phyloP scores from a whole-genome alignment of 2,329 filamentous ascomycete species.

The Aspergillus uvarum region DNA sequence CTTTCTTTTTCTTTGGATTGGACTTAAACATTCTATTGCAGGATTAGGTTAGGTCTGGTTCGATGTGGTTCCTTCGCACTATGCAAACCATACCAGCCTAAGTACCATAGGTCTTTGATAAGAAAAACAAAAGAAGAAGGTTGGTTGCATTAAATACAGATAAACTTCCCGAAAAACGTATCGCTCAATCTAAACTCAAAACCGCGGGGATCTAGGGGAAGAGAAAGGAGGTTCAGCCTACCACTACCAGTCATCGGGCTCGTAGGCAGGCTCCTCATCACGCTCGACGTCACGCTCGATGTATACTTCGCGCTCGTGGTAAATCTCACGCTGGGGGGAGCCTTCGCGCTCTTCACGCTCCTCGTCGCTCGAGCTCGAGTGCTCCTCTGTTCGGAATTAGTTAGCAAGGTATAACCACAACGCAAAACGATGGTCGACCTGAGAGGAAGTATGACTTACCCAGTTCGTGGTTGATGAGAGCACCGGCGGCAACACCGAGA shows the following conservation, averaged over 20 bases:
- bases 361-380: conserved; percentile 1
- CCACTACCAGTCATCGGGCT: conserved; percentile 3
- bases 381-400: conserved; percentile 5
- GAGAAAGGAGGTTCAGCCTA: background rate
- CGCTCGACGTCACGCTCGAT: conserved; percentile 1
- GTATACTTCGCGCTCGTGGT: background rate
- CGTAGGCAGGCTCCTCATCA: conserved; percentile 1
- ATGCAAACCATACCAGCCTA: background rate
- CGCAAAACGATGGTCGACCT: background rate
- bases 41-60: background rate
- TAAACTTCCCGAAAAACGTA: background rate
- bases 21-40: background rate
- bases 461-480: conserved; percentile 56
- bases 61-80: background rate
- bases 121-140: background rate
- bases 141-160: background rate
- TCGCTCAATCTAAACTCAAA: background rate
- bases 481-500: conserved; percentile 57
- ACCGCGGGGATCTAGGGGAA: background rate
- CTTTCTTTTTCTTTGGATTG: too few species aligned
- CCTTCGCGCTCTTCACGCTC: background rate
- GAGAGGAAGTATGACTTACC: conserved; percentile 44
- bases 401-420: background rate
- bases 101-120: background rate
- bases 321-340: background rate